Conservation (phyloP, 805 yeast genomes). For the Torulaspora delbrueckii region DNA sequence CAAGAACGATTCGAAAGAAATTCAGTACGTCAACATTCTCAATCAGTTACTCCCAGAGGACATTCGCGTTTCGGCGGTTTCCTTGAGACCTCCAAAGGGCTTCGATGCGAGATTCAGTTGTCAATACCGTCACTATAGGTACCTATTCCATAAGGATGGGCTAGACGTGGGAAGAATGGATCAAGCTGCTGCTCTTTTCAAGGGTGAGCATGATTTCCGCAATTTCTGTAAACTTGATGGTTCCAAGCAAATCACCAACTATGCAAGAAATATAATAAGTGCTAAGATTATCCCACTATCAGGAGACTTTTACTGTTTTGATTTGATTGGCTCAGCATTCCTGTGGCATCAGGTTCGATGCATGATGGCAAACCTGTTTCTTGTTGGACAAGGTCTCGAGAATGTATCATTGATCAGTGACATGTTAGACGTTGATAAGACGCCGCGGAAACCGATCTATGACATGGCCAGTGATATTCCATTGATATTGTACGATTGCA, state of each 20-base stretch:
- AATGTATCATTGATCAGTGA: constrained; percentile 50
- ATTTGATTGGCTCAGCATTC: constrained; percentile 82
- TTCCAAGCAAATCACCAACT: constrained; percentile 83
- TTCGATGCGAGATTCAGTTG: constrained; percentile 96
- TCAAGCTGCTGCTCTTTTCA: constrained; percentile 51
- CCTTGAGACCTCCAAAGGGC: constrained; percentile 72
- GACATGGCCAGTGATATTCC: constrained; percentile 91
- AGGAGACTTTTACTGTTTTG: constrained; percentile 58
- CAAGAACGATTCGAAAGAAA: constrained; percentile 56
- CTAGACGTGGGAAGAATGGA: constrained; percentile 65
- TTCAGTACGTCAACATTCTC: constrained; percentile 69
- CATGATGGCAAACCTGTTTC: constrained; percentile 78
- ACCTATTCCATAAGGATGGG: constrained; percentile 56
- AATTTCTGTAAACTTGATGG: constrained; percentile 95
- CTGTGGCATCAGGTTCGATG: constrained; percentile 98
- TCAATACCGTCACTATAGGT: constrained; percentile 76
- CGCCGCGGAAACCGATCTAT: constrained; percentile 69
- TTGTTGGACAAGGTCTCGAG: constrained; percentile 78
- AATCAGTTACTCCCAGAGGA: constrained; percentile 78
- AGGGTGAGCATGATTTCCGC: constrained; percentile 85
- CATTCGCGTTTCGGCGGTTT: constrained; percentile 73
- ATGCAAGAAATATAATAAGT: constrained; percentile 53
- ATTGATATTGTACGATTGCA: constrained; percentile 79
- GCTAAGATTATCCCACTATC: constrained; percentile 43
- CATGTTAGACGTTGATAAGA: constrained; percentile 51